phyloP scores from a whole-genome alignment of 305 asterid species.

The Rubia tinctorum region DNA sequence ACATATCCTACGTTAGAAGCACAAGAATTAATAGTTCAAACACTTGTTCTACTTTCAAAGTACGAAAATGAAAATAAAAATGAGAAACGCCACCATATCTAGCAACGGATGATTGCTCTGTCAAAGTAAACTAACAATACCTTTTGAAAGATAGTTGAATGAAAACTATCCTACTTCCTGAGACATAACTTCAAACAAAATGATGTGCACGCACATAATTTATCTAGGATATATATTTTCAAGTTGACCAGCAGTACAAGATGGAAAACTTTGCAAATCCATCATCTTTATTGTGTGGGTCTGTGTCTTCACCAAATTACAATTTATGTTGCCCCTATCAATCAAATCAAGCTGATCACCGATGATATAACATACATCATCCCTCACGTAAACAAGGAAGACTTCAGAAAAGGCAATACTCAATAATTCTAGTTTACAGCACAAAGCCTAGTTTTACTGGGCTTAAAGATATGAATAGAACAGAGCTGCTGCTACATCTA shows the following conservation, averaged over 20 bases:
- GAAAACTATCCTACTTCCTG: no score
- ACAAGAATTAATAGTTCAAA: not conserved
- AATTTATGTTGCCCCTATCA: not conserved
- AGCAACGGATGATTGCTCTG: no score
- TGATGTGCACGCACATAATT: not conserved
- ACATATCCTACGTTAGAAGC: no score
- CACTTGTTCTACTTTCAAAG: not conserved
- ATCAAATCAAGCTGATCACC: not conserved
- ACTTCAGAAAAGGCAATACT: not conserved
- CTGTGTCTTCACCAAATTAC: not conserved
- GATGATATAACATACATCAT: not conserved
- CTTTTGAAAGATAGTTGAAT: not conserved
- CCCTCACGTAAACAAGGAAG: not conserved
- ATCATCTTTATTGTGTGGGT: not conserved
- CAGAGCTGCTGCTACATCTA: not conserved
- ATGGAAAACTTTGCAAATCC: not conserved
- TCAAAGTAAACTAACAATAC: not conserved
- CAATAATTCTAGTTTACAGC: not conserved
- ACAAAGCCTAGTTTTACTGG: not conserved
- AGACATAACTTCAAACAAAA: not conserved
- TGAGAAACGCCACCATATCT: not conserved
- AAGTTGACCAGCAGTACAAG: not conserved
- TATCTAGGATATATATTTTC: no score
- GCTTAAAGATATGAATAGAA: not conserved
- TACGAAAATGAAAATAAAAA: no score